A percentile compares a stretch with the other conserved stretches of the same genome.
These are phyloP conservation scores for Chrysopogon serrulatus DNA, from an alignment of 176 grass and related monocot genomes.

Conservation along the genomic window DNA sequence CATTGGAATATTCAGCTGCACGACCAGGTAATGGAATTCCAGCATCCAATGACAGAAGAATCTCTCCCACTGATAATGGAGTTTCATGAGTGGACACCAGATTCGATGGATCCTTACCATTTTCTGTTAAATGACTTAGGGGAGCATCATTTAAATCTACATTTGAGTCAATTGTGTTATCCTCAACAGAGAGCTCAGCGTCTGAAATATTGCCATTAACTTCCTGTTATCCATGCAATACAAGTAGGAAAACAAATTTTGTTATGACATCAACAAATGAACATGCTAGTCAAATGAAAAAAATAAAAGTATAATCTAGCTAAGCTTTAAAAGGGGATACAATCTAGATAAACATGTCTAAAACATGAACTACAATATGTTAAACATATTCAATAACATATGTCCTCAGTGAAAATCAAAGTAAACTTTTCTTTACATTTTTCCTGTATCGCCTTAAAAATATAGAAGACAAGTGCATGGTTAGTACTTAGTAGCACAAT, in stretches of 20 bases:
- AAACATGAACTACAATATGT: background rate
- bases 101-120: slow-evolving; percentile 46
- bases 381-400: background rate
- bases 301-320: background rate
- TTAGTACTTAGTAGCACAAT: background rate
- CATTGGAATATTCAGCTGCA: slow-evolving; percentile 63
- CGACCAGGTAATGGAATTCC: slow-evolving; percentile 62
- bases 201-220: slow-evolving; percentile 62
- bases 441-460: background rate
- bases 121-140: slow-evolving; percentile 32
- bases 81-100: slow-evolving; percentile 41
- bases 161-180: slow-evolving; percentile 45
- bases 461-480: background rate
- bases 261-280: slow-evolving; percentile 12
- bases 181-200: slow-evolving; percentile 37
- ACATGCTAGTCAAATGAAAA: background rate
- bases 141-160: slow-evolving; percentile 36
- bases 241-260: background rate
- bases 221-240: slow-evolving; percentile 45
- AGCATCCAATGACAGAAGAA: slow-evolving; percentile 86
- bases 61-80: slow-evolving; percentile 93
- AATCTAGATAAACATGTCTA: background rate
- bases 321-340: background rate
- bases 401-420: background rate
- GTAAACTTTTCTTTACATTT: background rate